Percentiles rank a stretch among this genome's conserved stretches.
Conservation (phyloP, 192 early-diverging fungal genomes). For the Phycomyces blakesleeanus region DNA sequence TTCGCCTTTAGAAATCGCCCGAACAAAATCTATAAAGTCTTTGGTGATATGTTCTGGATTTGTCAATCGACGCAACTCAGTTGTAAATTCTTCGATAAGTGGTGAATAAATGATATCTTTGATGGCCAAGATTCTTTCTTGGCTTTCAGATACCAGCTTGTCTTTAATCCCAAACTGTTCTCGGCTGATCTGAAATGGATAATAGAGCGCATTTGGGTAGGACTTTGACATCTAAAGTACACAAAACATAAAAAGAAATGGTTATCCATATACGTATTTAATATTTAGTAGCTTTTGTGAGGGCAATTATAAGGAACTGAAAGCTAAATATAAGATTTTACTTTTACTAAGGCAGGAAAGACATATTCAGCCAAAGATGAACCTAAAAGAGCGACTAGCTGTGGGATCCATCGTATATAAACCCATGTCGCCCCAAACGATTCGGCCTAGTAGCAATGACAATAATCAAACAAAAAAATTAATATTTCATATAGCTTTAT, state of each 20-base stretch:
- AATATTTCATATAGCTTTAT: no score
- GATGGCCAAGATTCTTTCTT: slow-evolving; percentile 30
- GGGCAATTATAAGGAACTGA: no score
- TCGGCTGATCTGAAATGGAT: slow-evolving; percentile 64
- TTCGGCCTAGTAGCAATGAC: no score
- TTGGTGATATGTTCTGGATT: slow-evolving; percentile 67
- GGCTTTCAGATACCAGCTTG: slow-evolving; percentile 32
- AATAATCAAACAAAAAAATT: no score
- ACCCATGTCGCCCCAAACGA: slow-evolving; percentile 53
- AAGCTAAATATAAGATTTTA: slow-evolving; percentile 30
- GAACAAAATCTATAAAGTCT: slow-evolving; percentile 57
- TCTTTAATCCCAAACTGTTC: slow-evolving; percentile 54
- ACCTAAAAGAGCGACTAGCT: slow-evolving; percentile 68
- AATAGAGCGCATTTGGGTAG: slow-evolving; percentile 66
- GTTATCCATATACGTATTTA: not conserved
- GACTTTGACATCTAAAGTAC: slow-evolving; percentile 48
- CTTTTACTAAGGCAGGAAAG: slow-evolving; percentile 45
- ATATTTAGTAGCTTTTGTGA: not conserved
- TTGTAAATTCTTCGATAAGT: slow-evolving; percentile 52
- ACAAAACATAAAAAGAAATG: no score
- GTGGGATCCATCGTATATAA: slow-evolving; percentile 73
- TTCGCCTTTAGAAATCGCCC: slow-evolving; percentile 27
- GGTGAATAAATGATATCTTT: slow-evolving; percentile 40
- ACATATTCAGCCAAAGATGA: slow-evolving; percentile 47
- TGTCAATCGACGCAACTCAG: slow-evolving; percentile 62